Conservation (phyloP, 2,329 filamentous ascomycete species). For the Graphilbum ipis-grandicollis region DNA sequence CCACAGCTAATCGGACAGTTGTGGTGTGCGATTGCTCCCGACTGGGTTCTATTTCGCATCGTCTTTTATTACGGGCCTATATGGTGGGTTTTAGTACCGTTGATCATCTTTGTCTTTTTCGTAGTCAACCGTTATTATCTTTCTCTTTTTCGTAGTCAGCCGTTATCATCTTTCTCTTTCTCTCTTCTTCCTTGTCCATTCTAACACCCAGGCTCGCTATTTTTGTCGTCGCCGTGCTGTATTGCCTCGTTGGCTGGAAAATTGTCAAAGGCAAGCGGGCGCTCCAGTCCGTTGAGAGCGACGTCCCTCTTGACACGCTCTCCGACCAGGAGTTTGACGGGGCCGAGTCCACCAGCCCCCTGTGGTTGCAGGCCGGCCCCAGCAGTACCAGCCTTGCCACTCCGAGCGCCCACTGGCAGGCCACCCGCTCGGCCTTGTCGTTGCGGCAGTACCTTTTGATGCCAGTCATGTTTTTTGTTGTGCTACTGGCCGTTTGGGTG, state of each 20-base stretch:
- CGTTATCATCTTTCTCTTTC: too few species aligned
- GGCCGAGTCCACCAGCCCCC: not conserved
- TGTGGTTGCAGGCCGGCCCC: not conserved
- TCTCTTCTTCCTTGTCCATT: too few species aligned
- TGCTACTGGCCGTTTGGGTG: slow-evolving; percentile 18
- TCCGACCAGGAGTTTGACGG: slow-evolving; percentile 1
- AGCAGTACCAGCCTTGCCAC: too few species aligned
- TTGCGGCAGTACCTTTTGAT: slow-evolving; percentile 21
- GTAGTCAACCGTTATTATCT: too few species aligned
- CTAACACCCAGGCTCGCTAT: slow-evolving; percentile 18
- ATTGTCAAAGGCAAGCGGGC: slow-evolving; percentile 16
- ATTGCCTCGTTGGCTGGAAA: slow-evolving; percentile 23
- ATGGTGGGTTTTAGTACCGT: slow-evolving; percentile 11
- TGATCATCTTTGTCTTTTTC: too few species aligned
- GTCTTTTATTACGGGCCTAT: slow-evolving; percentile 19
- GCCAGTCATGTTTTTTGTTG: slow-evolving; percentile 19
- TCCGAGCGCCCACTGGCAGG: slow-evolving; percentile 2
- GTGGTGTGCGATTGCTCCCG: slow-evolving; percentile 20
- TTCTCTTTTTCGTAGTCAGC: too few species aligned
- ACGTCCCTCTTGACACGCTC: slow-evolving; percentile 12
- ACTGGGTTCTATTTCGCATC: slow-evolving; percentile 18
- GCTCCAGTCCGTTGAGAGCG: slow-evolving; percentile 13
- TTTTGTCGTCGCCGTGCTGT: slow-evolving; percentile 17
- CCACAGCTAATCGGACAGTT: slow-evolving; percentile 10
- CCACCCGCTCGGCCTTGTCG: slow-evolving; percentile 14